Evolutionary conservation across 805 yeast genomes (phyloP), one percentile per base, ranked within the genome.

Genomic region (Metschnikowia dekortorum): DNA sequence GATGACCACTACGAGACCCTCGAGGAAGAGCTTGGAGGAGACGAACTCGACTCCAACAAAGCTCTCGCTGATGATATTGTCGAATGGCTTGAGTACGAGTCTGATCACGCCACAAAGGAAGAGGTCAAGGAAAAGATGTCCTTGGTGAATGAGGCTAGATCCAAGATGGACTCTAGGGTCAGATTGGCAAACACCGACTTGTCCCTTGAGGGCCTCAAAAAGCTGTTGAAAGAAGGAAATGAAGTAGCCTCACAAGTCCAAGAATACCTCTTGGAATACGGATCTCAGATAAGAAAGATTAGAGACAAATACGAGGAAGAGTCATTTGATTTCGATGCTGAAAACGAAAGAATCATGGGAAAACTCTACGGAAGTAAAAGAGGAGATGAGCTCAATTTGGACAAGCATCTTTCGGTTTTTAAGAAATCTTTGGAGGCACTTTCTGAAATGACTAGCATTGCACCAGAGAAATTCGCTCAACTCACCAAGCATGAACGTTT

Each of bases 31-130:
- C 71, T 77, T 0, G 80, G 81, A 8, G 60, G 65, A 5, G 58
- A 64, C 0, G 68, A 73, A 36, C 53, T 80, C 6, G 74, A 70
- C 5, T 57, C 64, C 31, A 28, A 54, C 48, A 51, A 57, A 30
- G 34, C 47, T 0, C 53, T 70, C 6, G 79, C 85, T 4, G 50
- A 70, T 13, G 82, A 80, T 9, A 67, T 73, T 28, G 68, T 87
- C 42, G 92, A 85, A 52, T 89, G 96, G 96, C 69, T 89, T 36
- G 96, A 89, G 45, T 81, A 79, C 58, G 89, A 82, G 14, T 76
- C 88, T 35, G 86, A 79, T 48, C 72, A 69, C 22, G 78, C 87
- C 1, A 54, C 65, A 3, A 13, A 62, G 18, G 61, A 61, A 4
- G 69, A 65, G 6, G 53, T 72, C 10, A 48, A 59, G 40, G 60